These are phyloP conservation scores for Oryza coarctata DNA, from an alignment of 176 grass and related monocot genomes.

Conservation along the genomic window DNA sequence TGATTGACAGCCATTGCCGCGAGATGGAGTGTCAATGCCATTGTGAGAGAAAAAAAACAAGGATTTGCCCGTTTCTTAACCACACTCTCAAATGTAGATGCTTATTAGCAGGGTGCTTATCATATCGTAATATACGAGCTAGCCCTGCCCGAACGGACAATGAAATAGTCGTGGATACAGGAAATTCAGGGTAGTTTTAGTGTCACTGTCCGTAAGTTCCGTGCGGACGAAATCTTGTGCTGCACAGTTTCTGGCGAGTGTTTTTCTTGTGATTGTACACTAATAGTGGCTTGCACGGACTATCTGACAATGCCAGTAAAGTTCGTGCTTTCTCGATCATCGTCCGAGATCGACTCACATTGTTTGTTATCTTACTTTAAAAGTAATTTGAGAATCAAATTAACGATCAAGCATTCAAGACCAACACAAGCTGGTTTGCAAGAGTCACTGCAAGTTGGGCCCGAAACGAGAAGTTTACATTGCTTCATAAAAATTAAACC, in stretches of 20 bases:
- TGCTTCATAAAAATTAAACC: not conserved
- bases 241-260: not conserved
- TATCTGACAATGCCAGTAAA: not conserved
- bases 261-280: not conserved
- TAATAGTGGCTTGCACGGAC: no score
- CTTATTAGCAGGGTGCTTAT: not conserved
- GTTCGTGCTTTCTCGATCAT: no score
- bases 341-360: no score
- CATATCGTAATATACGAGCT: no score
- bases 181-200: not conserved
- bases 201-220: not conserved
- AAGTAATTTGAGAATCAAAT: no score
- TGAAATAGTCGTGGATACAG: not conserved
- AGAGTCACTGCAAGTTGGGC: no score
- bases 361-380: no score
- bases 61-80: not conserved
- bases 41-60: not conserved
- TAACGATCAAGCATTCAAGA: no score
- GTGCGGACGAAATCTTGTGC: not conserved
- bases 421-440: no score
- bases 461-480: no score
- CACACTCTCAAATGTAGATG: not conserved
- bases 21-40: slow-evolving; percentile 11
- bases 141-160: not conserved
- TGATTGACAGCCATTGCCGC: not conserved